Evolutionary conservation across 2,329 filamentous ascomycete species (phyloP), one percentile per base, ranked within the genome.

Genomic region (Helotiales sp.): DNA sequence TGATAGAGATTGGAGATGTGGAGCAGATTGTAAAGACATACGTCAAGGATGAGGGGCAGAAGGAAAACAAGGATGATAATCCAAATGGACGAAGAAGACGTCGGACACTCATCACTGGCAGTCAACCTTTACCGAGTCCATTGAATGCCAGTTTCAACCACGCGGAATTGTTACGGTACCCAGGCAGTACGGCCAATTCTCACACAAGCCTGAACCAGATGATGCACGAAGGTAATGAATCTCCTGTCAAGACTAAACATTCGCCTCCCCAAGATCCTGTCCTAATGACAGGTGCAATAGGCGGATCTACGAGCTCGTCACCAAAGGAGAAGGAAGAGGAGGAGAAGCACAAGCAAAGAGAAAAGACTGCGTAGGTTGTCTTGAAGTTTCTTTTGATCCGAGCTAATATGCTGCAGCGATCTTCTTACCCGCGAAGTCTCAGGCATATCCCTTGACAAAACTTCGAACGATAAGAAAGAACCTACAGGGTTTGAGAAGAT

Each of bases 1-100:
- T 99, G 64, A 98, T 99, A 72, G 95, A 99, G 76, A 98, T 99
- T 70, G 95, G 95, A 65, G 95, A 99, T 68, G 95, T 99, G 50
- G 95, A 99, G 78, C 91, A 98, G 75, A 98, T 98, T 62, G 95
- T 99, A 58, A 93, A 96, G 76, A 92, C 90, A 60, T 93, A 96
- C 63, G 93, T 99, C 55, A 93, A 96, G 75, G 90, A 87, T 61
- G 90, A 95, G 19, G 63, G 68, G 17, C 73, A 75, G 62, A 78
- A 84, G 67, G 82, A 86, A 52, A 88, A 89, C 60, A 95, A 95
- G 74, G 91, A 96, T 72, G 92, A 93, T 72, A 92, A 96, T 71
- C 84, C 93, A 65, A 98, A 97, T 74, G 93, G 95, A 52, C 85
- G 95, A 61, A 84, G 95, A 74, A 85, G 95, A 74, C 84, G 95